Conservation (phyloP, 768 basidiomycete genomes). For the Amanita rubescens region DNA sequence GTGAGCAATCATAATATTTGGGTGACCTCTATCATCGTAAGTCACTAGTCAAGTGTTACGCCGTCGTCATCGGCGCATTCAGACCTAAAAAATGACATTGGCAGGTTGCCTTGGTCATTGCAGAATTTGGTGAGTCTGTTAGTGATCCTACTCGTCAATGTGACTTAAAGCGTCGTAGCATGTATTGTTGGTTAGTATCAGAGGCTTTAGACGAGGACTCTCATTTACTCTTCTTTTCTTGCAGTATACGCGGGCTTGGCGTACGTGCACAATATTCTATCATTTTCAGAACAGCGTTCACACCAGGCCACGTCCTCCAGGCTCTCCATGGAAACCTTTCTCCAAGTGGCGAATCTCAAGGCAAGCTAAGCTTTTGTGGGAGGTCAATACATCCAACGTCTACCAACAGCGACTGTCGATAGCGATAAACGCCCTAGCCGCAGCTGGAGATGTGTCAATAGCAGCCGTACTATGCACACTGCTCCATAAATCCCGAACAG, state of each 20-base stretch:
- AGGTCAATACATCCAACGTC: neutral
- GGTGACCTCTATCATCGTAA: slow-evolving; percentile 15
- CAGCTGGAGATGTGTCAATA: slow-evolving; percentile 38
- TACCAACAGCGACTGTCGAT: slow-evolving; percentile 28
- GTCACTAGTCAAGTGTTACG: slow-evolving; percentile 1
- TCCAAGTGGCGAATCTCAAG: slow-evolving; percentile 27
- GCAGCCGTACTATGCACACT: slow-evolving; percentile 30
- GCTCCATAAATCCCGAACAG: slow-evolving; percentile 36
- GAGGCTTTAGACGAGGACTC: neutral
- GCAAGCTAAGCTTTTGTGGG: slow-evolving; percentile 6
- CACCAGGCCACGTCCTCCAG: slow-evolving; percentile 12
- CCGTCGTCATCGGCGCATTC: neutral
- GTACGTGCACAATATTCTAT: slow-evolving; percentile 20
- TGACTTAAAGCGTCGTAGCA: slow-evolving; percentile 8
- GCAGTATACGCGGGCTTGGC: slow-evolving; percentile 28
- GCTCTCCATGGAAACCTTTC: slow-evolving; percentile 24
- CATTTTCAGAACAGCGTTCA: neutral
- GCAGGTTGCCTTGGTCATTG: slow-evolving; percentile 17
- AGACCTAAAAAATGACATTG: neutral
- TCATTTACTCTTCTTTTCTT: neutral
- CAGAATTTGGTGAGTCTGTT: slow-evolving; percentile 18
- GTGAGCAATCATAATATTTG: slow-evolving; percentile 20
- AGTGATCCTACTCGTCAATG: neutral
- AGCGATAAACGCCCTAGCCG: slow-evolving; percentile 35
- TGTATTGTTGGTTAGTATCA: slow-evolving; percentile 15